These are phyloP conservation scores for Colletotrichum sp. DNA, from an alignment of 2,329 filamentous ascomycete genomes.

Conservation along the genomic window DNA sequence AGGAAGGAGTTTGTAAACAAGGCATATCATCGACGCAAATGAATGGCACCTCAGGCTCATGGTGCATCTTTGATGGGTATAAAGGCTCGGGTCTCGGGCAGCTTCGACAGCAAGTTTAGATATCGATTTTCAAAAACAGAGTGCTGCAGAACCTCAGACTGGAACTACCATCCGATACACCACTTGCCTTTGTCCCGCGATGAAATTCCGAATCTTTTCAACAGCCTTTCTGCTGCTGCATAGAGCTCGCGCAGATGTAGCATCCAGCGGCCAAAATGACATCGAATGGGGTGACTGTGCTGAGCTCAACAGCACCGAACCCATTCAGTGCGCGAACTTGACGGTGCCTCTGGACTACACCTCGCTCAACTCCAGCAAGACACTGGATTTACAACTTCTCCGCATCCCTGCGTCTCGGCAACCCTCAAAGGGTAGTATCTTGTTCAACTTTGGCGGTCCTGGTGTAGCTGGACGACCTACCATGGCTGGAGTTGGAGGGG, in stretches of 20 bases:
- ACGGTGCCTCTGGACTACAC: slow-evolving; percentile 45
- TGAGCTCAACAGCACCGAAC: slow-evolving; percentile 12
- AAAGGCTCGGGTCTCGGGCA: fast-evolving
- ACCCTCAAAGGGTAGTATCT: slow-evolving; percentile 31
- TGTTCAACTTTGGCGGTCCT: slow-evolving; percentile 34
- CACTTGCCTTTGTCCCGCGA: not conserved
- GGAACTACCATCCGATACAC: not conserved
- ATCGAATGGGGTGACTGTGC: not conserved
- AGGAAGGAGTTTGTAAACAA: not conserved
- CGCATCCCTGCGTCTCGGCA: slow-evolving; percentile 13
- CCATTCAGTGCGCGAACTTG: slow-evolving; percentile 39
- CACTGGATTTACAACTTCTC: slow-evolving; percentile 4
- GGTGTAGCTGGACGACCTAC: slow-evolving; percentile 14
- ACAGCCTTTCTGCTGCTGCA: fast-evolving
- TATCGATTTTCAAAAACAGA: not conserved
- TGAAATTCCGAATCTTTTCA: not conserved
- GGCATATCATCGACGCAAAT: not conserved
- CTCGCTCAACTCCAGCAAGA: slow-evolving; percentile 25
- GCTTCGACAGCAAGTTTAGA: not conserved
- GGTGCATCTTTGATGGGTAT: not conserved
- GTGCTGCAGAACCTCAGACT: too few relatives aligned
- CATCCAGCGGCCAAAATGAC: not conserved
- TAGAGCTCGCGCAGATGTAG: not conserved
- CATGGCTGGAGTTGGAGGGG: not conserved
- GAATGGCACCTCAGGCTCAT: too few relatives aligned